Percentiles rank a stretch among this genome's conserved stretches.
phyloP scores from a whole-genome alignment of 768 basidiomycete species.

The Xerocomellus dryophilus region DNA sequence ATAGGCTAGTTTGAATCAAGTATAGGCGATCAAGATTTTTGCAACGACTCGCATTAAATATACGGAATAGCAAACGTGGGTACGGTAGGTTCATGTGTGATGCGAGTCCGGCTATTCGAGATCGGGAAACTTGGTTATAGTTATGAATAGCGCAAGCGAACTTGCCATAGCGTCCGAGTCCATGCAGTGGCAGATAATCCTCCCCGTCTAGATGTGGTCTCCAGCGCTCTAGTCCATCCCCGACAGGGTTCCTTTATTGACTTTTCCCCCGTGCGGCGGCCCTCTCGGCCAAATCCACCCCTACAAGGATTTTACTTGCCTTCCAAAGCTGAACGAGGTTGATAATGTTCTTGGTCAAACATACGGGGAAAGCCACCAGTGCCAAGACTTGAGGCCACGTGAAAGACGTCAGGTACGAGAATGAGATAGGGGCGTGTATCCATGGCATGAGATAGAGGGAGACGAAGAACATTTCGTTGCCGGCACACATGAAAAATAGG shows the following conservation, averaged over 20 bases:
- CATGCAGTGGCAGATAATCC: conserved; percentile 7
- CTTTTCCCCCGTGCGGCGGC: conserved; percentile 52
- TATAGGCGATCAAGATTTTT: conserved; percentile 4
- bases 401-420: conserved; percentile 29
- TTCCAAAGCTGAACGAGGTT: conserved; percentile 98
- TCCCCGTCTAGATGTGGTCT: conserved; percentile 15
- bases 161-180: conserved; percentile 3
- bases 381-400: conserved; percentile 82
- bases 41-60: conserved; percentile 5
- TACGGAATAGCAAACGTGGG: conserved; percentile 4
- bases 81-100: conserved; percentile 9
- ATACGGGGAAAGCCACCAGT: conserved; percentile 59
- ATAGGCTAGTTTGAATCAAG: conserved; percentile 9
- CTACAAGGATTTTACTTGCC: conserved; percentile 90
- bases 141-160: conserved; percentile 10
- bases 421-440: conserved; percentile 65
- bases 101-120: neutral
- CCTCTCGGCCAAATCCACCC: conserved; percentile 87
- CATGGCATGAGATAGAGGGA: conserved; percentile 91
- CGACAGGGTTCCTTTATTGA: conserved; percentile 5
- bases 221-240: neutral
- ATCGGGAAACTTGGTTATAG: conserved; percentile 11
- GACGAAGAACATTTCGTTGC: conserved; percentile 96
- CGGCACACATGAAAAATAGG: conserved; percentile 89
- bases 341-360: conserved; percentile 82